Percentiles rank a stretch among this genome's conserved stretches.
These are phyloP conservation scores for Clarireedia hainanense DNA, from an alignment of 2,329 filamentous ascomycete genomes.

Conservation along the genomic window DNA sequence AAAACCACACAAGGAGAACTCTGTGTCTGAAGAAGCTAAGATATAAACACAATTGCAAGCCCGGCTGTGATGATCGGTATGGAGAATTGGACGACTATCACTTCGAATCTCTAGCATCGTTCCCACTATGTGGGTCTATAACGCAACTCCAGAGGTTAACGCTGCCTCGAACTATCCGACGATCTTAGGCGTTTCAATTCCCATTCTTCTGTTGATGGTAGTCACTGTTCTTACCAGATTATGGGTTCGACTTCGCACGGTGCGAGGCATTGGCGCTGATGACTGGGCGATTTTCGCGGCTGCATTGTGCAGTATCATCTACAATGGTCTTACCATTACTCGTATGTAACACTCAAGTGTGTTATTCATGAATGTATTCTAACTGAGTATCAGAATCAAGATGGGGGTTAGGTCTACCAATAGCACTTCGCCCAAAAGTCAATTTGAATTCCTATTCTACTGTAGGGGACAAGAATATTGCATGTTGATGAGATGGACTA, in stretches of 20 bases:
- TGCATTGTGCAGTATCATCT: background rate
- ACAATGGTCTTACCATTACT: background rate
- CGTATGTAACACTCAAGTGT: background rate
- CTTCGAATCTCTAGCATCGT: background rate
- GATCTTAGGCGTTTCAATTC: background rate
- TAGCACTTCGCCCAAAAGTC: background rate
- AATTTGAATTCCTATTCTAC: background rate
- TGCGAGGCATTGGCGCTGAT: slow-evolving; percentile 5
- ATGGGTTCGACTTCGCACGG: slow-evolving; percentile 3
- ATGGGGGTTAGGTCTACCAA: slow-evolving; percentile 6
- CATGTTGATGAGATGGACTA: background rate
- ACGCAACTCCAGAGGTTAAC: slow-evolving; percentile 2
- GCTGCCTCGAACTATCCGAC: slow-evolving; percentile 1
- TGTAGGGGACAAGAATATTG: background rate
- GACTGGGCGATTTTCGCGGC: background rate
- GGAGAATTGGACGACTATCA: background rate
- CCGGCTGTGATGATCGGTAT: background rate
- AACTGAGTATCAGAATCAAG: slow-evolving; percentile 2
- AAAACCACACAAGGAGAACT: too few species aligned
- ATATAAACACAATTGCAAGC: slow-evolving; percentile 1
- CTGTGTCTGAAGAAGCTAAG: background rate
- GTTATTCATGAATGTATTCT: background rate
- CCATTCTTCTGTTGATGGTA: slow-evolving; percentile 1
- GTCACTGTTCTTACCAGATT: background rate
- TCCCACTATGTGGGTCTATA: slow-evolving; percentile 6